Evolutionary conservation across 129 eudicot species (phyloP), one percentile per base, ranked within the genome.

Genomic region (Solidago caesia): DNA sequence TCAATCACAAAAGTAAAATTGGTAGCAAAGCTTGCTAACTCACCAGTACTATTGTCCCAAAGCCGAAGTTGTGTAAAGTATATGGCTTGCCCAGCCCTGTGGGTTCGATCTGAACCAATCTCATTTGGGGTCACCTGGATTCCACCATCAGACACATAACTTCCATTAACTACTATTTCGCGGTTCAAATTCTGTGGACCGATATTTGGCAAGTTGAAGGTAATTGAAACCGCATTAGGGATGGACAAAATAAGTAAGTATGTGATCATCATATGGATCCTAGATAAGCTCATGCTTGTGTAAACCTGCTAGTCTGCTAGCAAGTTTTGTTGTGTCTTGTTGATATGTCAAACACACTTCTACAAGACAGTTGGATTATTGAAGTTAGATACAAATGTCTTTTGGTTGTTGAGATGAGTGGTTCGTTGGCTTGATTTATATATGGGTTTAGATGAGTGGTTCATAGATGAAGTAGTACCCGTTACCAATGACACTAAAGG

Each of bases 41-140:
- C 76, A 42, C 82, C 67, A 4, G 74, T 11, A 13, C 62, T 6
- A n/a, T 29, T 77, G 75, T 68, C 63, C 81, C 81, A 77, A 33
- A 77, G 81, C 45, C 69, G 75, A 52, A 68, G 65, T 25, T 64
- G 67, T 25, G 43, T 51, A 3, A n/a, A 11, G 55, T 77, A 77
- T 10, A 71, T 71, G 5, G 74, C 82, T 4, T 72, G 33, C 8
- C 81, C 75, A 8, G 52, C 39, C 14, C 4, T 44, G 14, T 2
- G 5, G 5, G 5, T 16, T 0, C 21, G 61, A 33, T 5, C 51
- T 5, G 11, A 46, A 46, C 51, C 8, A 9, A 9, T 46, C 3
- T 46, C 0, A 46, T 46, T 1, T 27, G 71, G 45, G 21, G 81
- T 76, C 49, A 81, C 66, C 59, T 81, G 69, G 15, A 81, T 64